Percentiles rank a stretch among this genome's conserved stretches.
Evolutionary conservation across 2,329 filamentous ascomycete species (phyloP).

Genomic region (Colletotrichum somersetense): DNA sequence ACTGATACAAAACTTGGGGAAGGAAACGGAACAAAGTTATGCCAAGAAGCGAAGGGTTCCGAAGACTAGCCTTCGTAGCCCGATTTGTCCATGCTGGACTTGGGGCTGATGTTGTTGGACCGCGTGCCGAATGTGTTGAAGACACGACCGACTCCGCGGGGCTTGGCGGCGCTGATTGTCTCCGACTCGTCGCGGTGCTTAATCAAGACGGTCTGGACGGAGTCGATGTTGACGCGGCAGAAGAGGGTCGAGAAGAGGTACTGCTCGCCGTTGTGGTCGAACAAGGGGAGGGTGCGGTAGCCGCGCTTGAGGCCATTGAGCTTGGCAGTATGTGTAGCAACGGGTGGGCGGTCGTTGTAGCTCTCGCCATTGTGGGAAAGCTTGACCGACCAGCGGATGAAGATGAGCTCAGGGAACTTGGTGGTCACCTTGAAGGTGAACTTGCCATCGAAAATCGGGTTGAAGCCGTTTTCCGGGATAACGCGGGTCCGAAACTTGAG

Average conservation of each 20-base stretch:
- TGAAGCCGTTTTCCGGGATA: constrained; percentile 90
- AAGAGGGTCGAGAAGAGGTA: constrained; percentile 96
- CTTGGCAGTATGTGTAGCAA: constrained; percentile 94
- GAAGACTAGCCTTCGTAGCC: constrained; percentile 56
- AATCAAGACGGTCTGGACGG: constrained; percentile 69
- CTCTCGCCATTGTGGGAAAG: constrained; percentile 83
- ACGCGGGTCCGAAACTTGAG: constrained; percentile 84
- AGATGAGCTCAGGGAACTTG: constrained; percentile 94
- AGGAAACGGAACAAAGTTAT: constrained; percentile 31
- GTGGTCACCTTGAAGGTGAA: constrained; percentile 88
- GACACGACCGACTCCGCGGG: constrained; percentile 66
- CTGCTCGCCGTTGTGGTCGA: constrained; percentile 89
- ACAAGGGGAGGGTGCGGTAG: constrained; percentile 90
- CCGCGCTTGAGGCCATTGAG: constrained; percentile 90
- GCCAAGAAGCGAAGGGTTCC: constrained; percentile 36
- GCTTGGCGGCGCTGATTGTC: constrained; percentile 57
- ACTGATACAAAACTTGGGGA: constrained; percentile 40
- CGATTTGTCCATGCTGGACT: constrained; percentile 63
- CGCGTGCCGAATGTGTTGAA: constrained; percentile 67
- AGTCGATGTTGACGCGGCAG: constrained; percentile 81
- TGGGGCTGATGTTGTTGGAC: constrained; percentile 62
- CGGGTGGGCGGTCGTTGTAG: constrained; percentile 72
- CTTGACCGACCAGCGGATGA: constrained; percentile 93
- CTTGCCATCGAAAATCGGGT: constrained; percentile 85
- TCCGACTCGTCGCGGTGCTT: constrained; percentile 56